Evolutionary conservation across 2,329 filamentous ascomycete species (phyloP).

Genomic region (Aspergillus hortae): DNA sequence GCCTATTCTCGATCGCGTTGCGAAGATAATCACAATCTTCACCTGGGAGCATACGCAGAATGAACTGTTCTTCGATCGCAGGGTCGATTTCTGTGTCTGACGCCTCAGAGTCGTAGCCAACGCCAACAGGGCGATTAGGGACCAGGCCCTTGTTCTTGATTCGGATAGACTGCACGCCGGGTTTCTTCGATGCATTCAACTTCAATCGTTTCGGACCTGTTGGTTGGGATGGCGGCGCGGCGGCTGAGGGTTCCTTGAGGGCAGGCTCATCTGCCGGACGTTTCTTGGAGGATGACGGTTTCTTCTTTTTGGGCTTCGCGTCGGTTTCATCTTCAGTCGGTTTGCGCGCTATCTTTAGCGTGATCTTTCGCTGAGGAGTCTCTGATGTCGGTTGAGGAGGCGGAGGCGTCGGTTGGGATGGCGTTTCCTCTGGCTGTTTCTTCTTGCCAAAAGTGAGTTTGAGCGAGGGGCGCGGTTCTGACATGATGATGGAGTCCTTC

Average conservation of each 20-base stretch:
- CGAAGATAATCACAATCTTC: constrained; percentile 81
- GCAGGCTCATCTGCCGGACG: constrained; percentile 30
- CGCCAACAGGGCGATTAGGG: constrained; percentile 68
- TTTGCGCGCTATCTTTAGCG: constrained; percentile 38
- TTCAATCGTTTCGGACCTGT: constrained; percentile 39
- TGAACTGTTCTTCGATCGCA: constrained; percentile 81
- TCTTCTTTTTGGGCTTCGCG: constrained; percentile 33
- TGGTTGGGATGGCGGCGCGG: constrained; percentile 14
- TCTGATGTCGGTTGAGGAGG: constrained; percentile 15
- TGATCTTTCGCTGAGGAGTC: constrained; percentile 37
- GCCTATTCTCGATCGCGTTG: constrained; percentile 70
- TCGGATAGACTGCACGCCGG: constrained; percentile 47
- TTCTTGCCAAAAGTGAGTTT: constrained; percentile 43
- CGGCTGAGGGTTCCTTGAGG: constrained; percentile 21
- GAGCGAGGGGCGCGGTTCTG: constrained; percentile 33
- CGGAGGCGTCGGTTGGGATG: constrained; percentile 15
- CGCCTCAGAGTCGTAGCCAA: constrained; percentile 94
- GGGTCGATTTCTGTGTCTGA: constrained; percentile 87
- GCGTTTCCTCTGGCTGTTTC: constrained; percentile 23
- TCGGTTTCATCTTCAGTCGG: constrained; percentile 15
- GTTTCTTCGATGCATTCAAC: constrained; percentile 36
- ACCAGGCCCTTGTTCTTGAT: constrained; percentile 66
- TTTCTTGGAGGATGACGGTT: constrained; percentile 33
- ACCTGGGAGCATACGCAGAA: constrained; percentile 83
- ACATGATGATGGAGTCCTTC: constrained; percentile 25